Evolutionary conservation across 2,329 filamentous ascomycete genomes (phyloP).

Genomic region (Clonostachys solani): DNA sequence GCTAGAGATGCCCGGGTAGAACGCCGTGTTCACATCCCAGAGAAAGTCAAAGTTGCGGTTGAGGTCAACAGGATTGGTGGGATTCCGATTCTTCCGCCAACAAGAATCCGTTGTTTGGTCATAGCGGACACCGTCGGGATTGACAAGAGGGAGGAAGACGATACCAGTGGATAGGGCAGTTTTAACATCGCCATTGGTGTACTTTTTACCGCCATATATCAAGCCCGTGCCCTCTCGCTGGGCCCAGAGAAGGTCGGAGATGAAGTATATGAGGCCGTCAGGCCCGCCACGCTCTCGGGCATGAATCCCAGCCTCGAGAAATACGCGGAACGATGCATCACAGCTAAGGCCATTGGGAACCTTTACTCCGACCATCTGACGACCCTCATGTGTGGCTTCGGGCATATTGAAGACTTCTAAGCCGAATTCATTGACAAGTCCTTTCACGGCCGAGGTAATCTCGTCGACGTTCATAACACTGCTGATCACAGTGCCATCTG

Average conservation of each 20-base stretch:
- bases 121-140: slow-evolving; percentile 48
- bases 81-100: slow-evolving; percentile 55
- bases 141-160: slow-evolving; percentile 45
- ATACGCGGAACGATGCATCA: slow-evolving; percentile 26
- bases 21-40: slow-evolving; percentile 45
- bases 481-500: no score
- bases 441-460: no score
- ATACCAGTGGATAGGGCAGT: slow-evolving; percentile 47
- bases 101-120: slow-evolving; percentile 45
- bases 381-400: no score
- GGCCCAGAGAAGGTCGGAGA: slow-evolving; percentile 52
- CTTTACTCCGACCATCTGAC: no score
- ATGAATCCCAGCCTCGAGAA: slow-evolving; percentile 49
- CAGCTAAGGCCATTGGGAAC: no score
- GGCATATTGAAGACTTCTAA: no score
- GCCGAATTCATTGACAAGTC: no score
- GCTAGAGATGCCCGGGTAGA: slow-evolving; percentile 17
- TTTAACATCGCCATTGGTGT: slow-evolving; percentile 46
- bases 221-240: slow-evolving; percentile 42
- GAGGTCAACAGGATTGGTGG: slow-evolving; percentile 38
- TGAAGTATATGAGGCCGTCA: slow-evolving; percentile 53
- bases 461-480: no score
- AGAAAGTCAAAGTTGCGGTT: slow-evolving; percentile 55
- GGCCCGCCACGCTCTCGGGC: slow-evolving; percentile 54
- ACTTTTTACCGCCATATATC: slow-evolving; percentile 44